Percentiles rank a stretch among this genome's conserved stretches.
phyloP scores from a whole-genome alignment of 768 basidiomycete species.

The Tylopilus plumbeoviolaceoides region DNA sequence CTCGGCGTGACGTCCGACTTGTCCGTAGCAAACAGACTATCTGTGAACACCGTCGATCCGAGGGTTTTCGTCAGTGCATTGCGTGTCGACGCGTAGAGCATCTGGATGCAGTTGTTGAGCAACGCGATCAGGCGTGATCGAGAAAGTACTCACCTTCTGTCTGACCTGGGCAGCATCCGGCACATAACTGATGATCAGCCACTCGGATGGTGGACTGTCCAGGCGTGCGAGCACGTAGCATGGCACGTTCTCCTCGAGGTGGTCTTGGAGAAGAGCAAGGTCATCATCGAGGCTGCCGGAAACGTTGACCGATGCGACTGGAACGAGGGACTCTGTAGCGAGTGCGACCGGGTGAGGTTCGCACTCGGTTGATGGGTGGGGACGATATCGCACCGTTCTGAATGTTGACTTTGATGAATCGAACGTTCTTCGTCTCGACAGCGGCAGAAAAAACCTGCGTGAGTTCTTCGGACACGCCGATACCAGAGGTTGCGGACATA shows the following conservation, averaged over 20 bases:
- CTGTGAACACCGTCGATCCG: slow-evolving; percentile 67
- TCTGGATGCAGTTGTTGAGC: slow-evolving; percentile 40
- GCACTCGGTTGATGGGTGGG: slow-evolving; percentile 5
- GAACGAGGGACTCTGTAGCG: slow-evolving; percentile 61
- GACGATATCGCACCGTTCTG: slow-evolving; percentile 54
- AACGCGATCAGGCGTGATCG: neutral
- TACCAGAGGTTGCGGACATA: slow-evolving; percentile 78
- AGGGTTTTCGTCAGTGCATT: slow-evolving; percentile 65
- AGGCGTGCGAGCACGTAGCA: slow-evolving; percentile 73
- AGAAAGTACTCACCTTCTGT: slow-evolving; percentile 56
- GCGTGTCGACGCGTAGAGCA: slow-evolving; percentile 85
- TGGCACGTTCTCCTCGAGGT: slow-evolving; percentile 58
- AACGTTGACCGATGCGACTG: slow-evolving; percentile 47
- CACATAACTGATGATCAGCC: slow-evolving; percentile 77
- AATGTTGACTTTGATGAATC: slow-evolving; percentile 79
- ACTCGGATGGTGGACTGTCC: slow-evolving; percentile 57
- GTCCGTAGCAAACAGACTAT: slow-evolving; percentile 74
- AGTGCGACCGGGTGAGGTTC: slow-evolving; percentile 23
- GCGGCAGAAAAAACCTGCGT: slow-evolving; percentile 53
- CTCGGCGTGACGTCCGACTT: slow-evolving; percentile 62
- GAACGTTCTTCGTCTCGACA: slow-evolving; percentile 43
- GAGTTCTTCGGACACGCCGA: slow-evolving; percentile 58
- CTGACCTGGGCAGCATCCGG: slow-evolving; percentile 78
- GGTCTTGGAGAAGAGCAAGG: slow-evolving; percentile 49
- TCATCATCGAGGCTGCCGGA: slow-evolving; percentile 58